Percentiles rank a stretch among this genome's conserved stretches.
Conservation (phyloP, 192 early-diverging fungal genomes). For the Endogone sp. region DNA sequence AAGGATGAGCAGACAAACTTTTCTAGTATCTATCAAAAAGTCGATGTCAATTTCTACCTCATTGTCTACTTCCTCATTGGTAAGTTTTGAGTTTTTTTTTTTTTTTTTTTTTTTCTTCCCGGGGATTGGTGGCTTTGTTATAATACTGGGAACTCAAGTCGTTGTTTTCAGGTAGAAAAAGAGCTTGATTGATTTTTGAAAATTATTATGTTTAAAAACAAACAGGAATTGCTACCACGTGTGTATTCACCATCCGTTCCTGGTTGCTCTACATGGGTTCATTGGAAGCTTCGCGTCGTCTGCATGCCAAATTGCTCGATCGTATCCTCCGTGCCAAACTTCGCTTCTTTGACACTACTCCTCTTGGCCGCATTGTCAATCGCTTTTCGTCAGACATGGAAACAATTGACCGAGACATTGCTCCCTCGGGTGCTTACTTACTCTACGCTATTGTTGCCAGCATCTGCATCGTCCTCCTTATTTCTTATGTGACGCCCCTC, state of each 20-base stretch:
- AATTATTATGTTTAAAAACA: too few species aligned
- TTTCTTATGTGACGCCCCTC: conserved; percentile 62
- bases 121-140: too few species aligned
- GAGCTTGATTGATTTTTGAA: too few species aligned
- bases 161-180: too few species aligned
- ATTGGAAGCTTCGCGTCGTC: conserved; percentile 48
- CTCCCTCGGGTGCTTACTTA: conserved; percentile 46
- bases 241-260: conserved; percentile 34
- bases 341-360: conserved; percentile 90
- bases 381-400: conserved; percentile 87
- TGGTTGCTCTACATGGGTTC: conserved; percentile 43
- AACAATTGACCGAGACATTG: conserved; percentile 65
- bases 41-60: conserved; percentile 59
- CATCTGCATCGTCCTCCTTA: conserved; percentile 53
- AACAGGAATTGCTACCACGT: conserved; percentile 13
- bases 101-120: too few species aligned
- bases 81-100: too few species aligned
- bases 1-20: neutral
- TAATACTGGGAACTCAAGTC: too few species aligned
- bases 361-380: conserved; percentile 83
- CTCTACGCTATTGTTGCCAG: conserved; percentile 48
- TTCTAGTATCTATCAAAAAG: too few species aligned
- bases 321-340: conserved; percentile 65
- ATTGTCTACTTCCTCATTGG: conserved; percentile 58
- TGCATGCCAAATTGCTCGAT: conserved; percentile 55